These are phyloP conservation scores for Myriosclerotinia scirpicola DNA, from an alignment of 2,329 filamentous ascomycete species.

Conservation along the genomic window DNA sequence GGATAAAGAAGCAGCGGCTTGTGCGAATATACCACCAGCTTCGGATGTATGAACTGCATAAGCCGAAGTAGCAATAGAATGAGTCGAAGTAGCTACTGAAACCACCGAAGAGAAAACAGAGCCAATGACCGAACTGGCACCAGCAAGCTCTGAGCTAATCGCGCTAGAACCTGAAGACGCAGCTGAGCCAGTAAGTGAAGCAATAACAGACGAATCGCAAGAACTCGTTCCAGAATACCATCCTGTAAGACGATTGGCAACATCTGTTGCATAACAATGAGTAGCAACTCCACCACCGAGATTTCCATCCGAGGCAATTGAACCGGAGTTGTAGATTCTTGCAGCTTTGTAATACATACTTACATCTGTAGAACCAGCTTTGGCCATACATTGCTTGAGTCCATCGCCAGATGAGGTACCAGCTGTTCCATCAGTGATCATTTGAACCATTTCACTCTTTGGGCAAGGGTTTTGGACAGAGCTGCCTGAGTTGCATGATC, in stretches of 20 bases:
- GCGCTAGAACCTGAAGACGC: constrained; percentile 7
- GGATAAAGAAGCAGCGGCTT: background rate
- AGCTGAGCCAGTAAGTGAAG: constrained; percentile 15
- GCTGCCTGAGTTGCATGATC: constrained; percentile 30
- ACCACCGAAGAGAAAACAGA: background rate
- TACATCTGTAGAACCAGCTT: constrained; percentile 34
- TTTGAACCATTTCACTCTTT: constrained; percentile 34
- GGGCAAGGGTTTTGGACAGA: constrained; percentile 24
- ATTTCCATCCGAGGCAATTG: constrained; percentile 39
- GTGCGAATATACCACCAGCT: constrained; percentile 8
- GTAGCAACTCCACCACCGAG: constrained; percentile 36
- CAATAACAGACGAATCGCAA: constrained; percentile 28
- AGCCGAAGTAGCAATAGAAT: background rate
- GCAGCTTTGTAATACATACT: constrained; percentile 43
- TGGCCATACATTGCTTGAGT: constrained; percentile 32
- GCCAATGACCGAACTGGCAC: background rate
- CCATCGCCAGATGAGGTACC: constrained; percentile 37
- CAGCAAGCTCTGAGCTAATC: background rate
- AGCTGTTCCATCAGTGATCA: constrained; percentile 39
- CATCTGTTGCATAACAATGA: constrained; percentile 34
- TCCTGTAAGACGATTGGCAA: constrained; percentile 35
- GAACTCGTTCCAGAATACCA: constrained; percentile 21
- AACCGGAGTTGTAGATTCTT: constrained; percentile 46
- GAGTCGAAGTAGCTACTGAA: background rate
- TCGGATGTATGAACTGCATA: background rate